These are phyloP conservation scores for Eutrema japonicum DNA, from an alignment of 345 rosid species.

Conservation along the genomic window DNA sequence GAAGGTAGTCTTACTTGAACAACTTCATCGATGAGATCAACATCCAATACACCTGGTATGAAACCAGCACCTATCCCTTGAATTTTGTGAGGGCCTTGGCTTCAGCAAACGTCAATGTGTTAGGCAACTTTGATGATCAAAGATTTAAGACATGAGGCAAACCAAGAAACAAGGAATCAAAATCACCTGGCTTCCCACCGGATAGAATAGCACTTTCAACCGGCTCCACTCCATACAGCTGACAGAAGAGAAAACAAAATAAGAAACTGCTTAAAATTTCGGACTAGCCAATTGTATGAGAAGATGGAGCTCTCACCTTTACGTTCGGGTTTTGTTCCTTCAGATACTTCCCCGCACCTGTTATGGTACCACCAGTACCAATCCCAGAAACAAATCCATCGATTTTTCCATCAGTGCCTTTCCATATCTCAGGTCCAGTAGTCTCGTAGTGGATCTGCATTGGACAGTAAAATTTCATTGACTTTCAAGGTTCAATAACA, in stretches of 20 bases:
- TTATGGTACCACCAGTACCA: constrained; percentile 94
- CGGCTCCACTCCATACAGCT: constrained; percentile 89
- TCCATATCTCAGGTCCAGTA: constrained; percentile 96
- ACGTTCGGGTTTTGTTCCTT: constrained; percentile 77
- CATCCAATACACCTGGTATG: constrained; percentile 81
- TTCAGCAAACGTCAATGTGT: constrained; percentile 28
- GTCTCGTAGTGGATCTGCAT: constrained; percentile 83
- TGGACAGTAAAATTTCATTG: background rate
- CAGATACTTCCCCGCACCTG: constrained; percentile 85
- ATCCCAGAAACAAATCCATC: constrained; percentile 91
- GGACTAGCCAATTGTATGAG: background rate
- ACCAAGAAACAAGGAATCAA: background rate
- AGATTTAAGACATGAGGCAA: background rate
- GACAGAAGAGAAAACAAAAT: constrained; percentile 23
- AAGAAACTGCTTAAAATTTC: background rate
- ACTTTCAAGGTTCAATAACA: constrained; percentile 7
- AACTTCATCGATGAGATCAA: constrained; percentile 72
- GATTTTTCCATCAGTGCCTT: constrained; percentile 75
- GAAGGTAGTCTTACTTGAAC: constrained; percentile 62
- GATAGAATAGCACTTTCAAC: constrained; percentile 77
- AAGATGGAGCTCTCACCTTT: constrained; percentile 55
- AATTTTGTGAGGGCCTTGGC: constrained; percentile 87
- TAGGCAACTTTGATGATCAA: constrained; percentile 14
- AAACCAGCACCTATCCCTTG: constrained; percentile 98
- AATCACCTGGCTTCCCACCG: constrained; percentile 90